Conservation (phyloP, 352 stramenopile species). For the Globisporangium orthogonon region DNA sequence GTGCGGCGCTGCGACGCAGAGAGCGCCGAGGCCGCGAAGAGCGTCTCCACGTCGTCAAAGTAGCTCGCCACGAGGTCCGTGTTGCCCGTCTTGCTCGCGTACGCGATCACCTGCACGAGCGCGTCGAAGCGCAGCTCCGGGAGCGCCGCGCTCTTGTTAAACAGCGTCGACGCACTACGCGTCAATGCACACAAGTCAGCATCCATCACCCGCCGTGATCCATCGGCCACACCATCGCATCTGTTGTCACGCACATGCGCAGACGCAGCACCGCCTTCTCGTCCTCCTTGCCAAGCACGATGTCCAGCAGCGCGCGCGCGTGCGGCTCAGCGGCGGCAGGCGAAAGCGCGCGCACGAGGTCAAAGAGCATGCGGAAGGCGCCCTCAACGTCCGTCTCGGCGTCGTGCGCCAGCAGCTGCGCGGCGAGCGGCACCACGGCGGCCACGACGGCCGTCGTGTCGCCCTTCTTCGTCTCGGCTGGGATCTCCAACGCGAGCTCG, state of each 20-base stretch:
- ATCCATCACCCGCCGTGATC: not conserved
- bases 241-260: constrained; percentile 36
- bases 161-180: constrained; percentile 47
- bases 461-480: constrained; percentile 59
- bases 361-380: constrained; percentile 57
- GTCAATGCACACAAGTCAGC: constrained; percentile 4
- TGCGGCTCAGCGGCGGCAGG: constrained; percentile 24
- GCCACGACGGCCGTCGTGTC: constrained; percentile 40
- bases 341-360: constrained; percentile 37
- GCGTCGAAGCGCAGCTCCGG: constrained; percentile 64
- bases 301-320: constrained; percentile 36
- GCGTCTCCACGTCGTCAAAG: constrained; percentile 55
- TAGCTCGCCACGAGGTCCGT: constrained; percentile 59
- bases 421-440: constrained; percentile 39
- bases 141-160: constrained; percentile 63
- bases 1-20: constrained; percentile 39
- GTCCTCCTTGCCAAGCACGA: constrained; percentile 36
- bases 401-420: constrained; percentile 54
- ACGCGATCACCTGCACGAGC: constrained; percentile 51
- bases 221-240: too few species aligned
- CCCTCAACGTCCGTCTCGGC: constrained; percentile 79
- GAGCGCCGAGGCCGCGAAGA: constrained; percentile 42
- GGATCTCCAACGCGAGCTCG: constrained; percentile 39
- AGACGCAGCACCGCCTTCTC: constrained; percentile 63
- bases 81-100: constrained; percentile 51